Evolutionary conservation across 2,329 filamentous ascomycete genomes (phyloP), one percentile per base, ranked within the genome.

Genomic region (Aureobasidium sp.): DNA sequence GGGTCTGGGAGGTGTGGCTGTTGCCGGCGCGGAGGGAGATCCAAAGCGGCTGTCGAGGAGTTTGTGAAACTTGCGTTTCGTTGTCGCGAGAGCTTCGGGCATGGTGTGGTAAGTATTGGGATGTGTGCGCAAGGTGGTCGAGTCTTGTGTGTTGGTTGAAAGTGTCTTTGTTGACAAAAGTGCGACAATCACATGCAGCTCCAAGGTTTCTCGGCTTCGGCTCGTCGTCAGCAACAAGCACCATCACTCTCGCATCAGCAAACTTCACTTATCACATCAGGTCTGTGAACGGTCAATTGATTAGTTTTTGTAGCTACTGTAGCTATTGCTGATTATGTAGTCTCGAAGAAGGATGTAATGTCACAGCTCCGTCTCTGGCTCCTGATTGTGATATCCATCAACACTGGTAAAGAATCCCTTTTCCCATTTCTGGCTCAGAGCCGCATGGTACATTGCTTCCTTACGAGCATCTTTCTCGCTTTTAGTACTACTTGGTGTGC

Each of bases 11-110:
- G 68, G 70, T 15, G 76, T 77, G 54, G 33, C 81, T 74, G 73
- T 78, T 77, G 71, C 81, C 74, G 73, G 78, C 77, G 71, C 81
- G 51, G 15, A 70, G 55, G 31, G 87, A 71, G 70, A 88, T 84
- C 80, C 79, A 67, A 74, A 73, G 67, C 87, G 78, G 71, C 82
- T 81, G 75, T 94, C 91, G 33, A 95, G 83, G 20, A 94, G 85
- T 72, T 87, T 87, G 78, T 94, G 92, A 82, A 95, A 94, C 79
- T 95, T 95, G 72, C 93, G 87, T 81, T 95, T 95, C n/a, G 91
- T 93, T 29, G 91, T 88, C 75, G 92, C 92, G 83, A 94, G 92
- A 53, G 80, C 81, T 58, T 81, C 77, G 15, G 76, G 73, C 78
- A 79, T 79, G 36, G 23, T 67, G 56, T 48, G 43, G 31, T 61